Evolutionary conservation across 306 rosid species (phyloP).

Genomic region (Vigna nakashimae): DNA sequence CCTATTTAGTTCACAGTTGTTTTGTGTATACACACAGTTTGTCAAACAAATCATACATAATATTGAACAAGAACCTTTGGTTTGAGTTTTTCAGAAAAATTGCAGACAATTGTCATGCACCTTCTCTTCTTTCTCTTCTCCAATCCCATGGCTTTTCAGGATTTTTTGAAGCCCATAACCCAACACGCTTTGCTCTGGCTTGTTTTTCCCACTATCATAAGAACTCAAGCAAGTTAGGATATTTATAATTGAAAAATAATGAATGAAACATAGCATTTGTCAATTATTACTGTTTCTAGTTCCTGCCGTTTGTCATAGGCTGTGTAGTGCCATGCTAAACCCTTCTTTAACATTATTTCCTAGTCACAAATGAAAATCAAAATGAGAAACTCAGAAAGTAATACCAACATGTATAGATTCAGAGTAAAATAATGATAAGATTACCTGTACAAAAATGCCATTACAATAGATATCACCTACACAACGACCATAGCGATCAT

Average conservation of each 20-base stretch:
- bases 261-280: not conserved
- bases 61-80: not conserved
- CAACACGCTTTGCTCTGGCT: conserved; percentile 71
- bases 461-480: conserved; percentile 83
- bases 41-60: conserved; percentile 13
- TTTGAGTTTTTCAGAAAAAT: not conserved
- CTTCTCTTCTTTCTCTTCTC: conserved; percentile 67
- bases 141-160: conserved; percentile 99
- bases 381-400: conserved; percentile 19
- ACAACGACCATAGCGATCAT: conserved; percentile 85
- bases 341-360: conserved; percentile 93
- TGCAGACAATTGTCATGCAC: conserved; percentile 35
- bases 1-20: not conserved
- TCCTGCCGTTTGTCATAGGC: conserved; percentile 85
- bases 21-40: not conserved
- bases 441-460: conserved; percentile 81
- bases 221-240: conserved; percentile 2
- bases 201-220: conserved; percentile 74
- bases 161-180: conserved; percentile 86
- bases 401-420: not conserved
- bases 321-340: conserved; percentile 86
- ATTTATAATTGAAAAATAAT: conserved; percentile 14
- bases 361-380: conserved; percentile 44
- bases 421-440: not conserved
- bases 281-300: conserved; percentile 62